A percentile compares a stretch with the other conserved stretches of the same genome.
These are phyloP conservation scores for Polyplosphaeria fusca DNA, from an alignment of 495 filamentous ascomycete species.

Conservation along the genomic window DNA sequence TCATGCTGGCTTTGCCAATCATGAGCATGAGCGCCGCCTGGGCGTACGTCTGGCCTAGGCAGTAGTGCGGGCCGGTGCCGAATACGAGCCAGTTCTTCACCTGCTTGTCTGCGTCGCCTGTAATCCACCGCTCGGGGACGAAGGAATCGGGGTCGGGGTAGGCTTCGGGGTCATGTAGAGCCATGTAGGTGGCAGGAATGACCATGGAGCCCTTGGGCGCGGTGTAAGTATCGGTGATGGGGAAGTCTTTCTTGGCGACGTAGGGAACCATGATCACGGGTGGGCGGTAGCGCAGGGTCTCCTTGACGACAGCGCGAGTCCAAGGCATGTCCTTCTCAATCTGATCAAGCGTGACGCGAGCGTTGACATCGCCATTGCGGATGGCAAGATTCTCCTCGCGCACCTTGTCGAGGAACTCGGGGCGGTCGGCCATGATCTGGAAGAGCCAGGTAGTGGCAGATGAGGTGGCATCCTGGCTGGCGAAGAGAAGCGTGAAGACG, in stretches of 20 bases:
- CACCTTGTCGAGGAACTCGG: conserved; percentile 83
- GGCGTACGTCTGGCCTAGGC: conserved; percentile 93
- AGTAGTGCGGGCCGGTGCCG: conserved; percentile 95
- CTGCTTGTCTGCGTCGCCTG: conserved; percentile 84
- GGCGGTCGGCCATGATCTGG: conserved; percentile 90
- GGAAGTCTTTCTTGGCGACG: conserved; percentile 91
- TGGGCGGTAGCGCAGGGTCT: conserved; percentile 90
- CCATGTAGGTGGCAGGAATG: conserved; percentile 83
- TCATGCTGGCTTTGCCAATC: conserved; percentile 90
- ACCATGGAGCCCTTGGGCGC: conserved; percentile 94
- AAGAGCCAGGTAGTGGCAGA: conserved; percentile 92
- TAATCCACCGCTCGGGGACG: conserved; percentile 89
- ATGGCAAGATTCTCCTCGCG: conserved; percentile 84
- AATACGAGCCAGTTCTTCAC: conserved; percentile 98
- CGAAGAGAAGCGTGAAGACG: conserved; percentile 96
- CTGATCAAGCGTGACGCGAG: conserved; percentile 72
- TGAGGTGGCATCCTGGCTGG: conserved; percentile 93
- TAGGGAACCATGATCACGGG: conserved; percentile 99
- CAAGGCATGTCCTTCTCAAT: conserved; percentile 86
- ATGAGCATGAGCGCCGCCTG: conserved; percentile 82
- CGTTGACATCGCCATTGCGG: conserved; percentile 72
- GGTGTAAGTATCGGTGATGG: conserved; percentile 82
- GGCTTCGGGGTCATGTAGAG: conserved; percentile 88
- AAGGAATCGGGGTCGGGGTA: conserved; percentile 87
- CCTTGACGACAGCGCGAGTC: conserved; percentile 89